Evolutionary conservation across 345 rosid species (phyloP), one percentile per base, ranked within the genome.

Genomic region (Melastoma malabathricum): DNA sequence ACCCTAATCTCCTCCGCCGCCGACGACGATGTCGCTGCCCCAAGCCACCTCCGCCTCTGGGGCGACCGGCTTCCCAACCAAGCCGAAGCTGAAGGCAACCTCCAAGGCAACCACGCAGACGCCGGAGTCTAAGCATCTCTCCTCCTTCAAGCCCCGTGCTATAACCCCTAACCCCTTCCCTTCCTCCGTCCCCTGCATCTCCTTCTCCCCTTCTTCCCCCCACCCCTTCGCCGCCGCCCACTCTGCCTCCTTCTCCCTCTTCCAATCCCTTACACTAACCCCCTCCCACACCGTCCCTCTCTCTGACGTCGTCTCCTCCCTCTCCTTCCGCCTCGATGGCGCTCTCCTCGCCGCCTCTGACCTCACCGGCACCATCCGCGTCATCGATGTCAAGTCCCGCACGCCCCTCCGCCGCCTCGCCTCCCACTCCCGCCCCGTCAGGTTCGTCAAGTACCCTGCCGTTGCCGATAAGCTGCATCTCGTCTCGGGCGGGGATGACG

Each of bases 401-500:
- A 75, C 75, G 56, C 72, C 87, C 12, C 87, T 92, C 55, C 94
- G 98, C 5, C 83, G 78, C 25, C 89, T 92, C 63, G 64, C 68
- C 57, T 92, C 96, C 19, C 98, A 92, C 69, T 59, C 60, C 22
- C 82, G 86, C 17, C 83, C 96, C 1, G 95, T 74, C 4, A 75
- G 94, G 51, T 82, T 87, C 57, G 89, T 92, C 15, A 74, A 74
- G 72, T 92, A 78, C 64, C 96, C 96, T 0, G 45, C 38, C 38
- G 3, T 48, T 50, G 73, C 72, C 13, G 98, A 92, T 52, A 92
- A 84, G 82, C 84, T 87, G 20, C 98, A 84, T 58, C 62, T 92
- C 54, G 68, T 92, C 2, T 87, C 98, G 0, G 96, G 96, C 18
- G 95, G 98, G 0, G 98, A 92, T 51, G 98, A 92, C 34, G 83